Conservation (phyloP, 495 filamentous ascomycete species). For the Annulohypoxylon nitens region DNA sequence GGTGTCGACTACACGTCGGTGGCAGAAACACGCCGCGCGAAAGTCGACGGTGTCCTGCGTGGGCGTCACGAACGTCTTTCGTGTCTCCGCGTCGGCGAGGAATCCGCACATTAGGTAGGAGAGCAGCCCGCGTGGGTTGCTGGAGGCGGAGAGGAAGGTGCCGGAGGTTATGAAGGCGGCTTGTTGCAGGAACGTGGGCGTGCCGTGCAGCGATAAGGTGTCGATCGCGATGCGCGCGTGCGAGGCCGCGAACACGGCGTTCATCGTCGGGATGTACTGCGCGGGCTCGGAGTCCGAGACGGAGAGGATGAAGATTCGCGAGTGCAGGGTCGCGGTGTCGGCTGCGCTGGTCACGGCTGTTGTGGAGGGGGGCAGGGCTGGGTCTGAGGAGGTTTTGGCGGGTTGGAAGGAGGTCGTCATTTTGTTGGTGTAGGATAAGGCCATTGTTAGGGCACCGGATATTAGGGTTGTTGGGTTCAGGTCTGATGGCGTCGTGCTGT, state of each 20-base stretch:
- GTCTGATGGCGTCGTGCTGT: conserved; percentile 69
- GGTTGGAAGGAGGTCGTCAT: conserved; percentile 58
- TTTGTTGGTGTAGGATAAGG: conserved; percentile 87
- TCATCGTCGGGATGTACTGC: conserved; percentile 99
- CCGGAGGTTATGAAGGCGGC: conserved; percentile 91
- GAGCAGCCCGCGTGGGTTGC: conserved; percentile 72
- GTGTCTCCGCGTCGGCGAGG: conserved; percentile 77
- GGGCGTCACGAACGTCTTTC: conserved; percentile 76
- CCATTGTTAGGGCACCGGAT: conserved; percentile 90
- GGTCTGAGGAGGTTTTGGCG: conserved; percentile 46
- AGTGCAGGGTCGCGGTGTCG: conserved; percentile 66
- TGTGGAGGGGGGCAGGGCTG: conserved; percentile 49
- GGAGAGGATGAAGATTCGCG: conserved; percentile 87
- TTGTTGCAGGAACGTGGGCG: conserved; percentile 91
- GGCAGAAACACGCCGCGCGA: conserved; percentile 96
- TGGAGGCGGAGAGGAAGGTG: conserved; percentile 82
- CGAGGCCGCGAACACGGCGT: conserved; percentile 93
- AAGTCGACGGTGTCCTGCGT: conserved; percentile 93
- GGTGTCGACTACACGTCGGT: conserved; percentile 88
- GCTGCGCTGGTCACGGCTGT: conserved; percentile 2
- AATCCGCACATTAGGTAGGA: conserved; percentile 98
- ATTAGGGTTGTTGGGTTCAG: conserved; percentile 78
- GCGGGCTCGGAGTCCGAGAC: conserved; percentile 85
- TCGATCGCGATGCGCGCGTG: conserved; percentile 89
- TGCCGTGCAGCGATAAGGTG: conserved; percentile 85